A percentile compares a stretch with the other conserved stretches of the same genome.
phyloP scores from a whole-genome alignment of 2,329 filamentous ascomycete species.

The Fusarium pininemorale region DNA sequence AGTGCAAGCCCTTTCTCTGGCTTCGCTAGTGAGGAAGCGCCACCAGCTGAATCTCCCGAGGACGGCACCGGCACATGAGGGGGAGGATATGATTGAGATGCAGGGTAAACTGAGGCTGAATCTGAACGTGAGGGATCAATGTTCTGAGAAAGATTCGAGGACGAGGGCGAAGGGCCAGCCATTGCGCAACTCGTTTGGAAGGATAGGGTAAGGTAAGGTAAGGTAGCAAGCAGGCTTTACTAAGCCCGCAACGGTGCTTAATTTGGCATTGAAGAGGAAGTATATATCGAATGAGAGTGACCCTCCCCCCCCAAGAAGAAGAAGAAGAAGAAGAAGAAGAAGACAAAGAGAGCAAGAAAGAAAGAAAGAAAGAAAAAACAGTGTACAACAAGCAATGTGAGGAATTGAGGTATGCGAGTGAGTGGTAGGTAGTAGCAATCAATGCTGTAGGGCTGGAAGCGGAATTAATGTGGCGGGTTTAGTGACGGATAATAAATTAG shows the following conservation, averaged over 20 bases:
- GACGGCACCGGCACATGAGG: slow-evolving; percentile 10
- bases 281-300: neutral
- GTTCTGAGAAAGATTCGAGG: slow-evolving; percentile 42
- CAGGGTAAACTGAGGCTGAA: slow-evolving; percentile 18
- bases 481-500: slow-evolving; percentile 12
- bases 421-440: neutral
- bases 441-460: slow-evolving; percentile 14
- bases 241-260: slow-evolving; percentile 35
- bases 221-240: neutral
- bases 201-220: neutral
- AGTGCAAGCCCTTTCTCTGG: slow-evolving; percentile 47
- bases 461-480: slow-evolving; percentile 6
- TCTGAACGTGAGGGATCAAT: slow-evolving; percentile 44
- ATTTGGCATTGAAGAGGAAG: neutral
- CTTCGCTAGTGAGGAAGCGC: slow-evolving; percentile 1
- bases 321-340: neutral
- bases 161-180: slow-evolving; percentile 45
- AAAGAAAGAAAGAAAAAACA: neutral
- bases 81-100: slow-evolving; percentile 28
- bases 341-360: neutral
- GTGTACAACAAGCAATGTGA: neutral
- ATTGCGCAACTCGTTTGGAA: slow-evolving; percentile 37
- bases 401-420: neutral
- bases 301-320: neutral
- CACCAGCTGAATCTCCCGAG: neutral